phyloP scores from a whole-genome alignment of 371 early-diverging fungal genomes.

The Furculomyces boomerangus region DNA sequence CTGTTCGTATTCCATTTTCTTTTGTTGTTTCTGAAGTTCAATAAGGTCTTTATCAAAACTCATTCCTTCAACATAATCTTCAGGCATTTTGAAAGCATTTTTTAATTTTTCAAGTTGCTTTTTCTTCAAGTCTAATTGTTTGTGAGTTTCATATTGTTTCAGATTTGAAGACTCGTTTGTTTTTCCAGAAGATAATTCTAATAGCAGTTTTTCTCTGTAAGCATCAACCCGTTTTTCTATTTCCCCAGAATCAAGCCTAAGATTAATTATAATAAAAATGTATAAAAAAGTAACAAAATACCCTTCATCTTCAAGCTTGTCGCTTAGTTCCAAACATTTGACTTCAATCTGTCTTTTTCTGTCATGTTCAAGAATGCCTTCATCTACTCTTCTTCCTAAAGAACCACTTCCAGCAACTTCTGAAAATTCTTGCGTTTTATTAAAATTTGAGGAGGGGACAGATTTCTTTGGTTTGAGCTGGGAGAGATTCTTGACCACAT shows the following conservation, averaged over 20 bases:
- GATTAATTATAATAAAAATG: background rate
- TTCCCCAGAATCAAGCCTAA: constrained; percentile 30
- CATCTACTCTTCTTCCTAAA: constrained; percentile 20
- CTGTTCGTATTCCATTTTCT: constrained; percentile 22
- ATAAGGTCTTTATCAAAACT: constrained; percentile 65
- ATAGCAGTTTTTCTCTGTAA: constrained; percentile 30
- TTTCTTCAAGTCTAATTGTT: constrained; percentile 48
- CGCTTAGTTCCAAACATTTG: constrained; percentile 53
- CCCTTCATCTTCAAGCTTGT: constrained; percentile 47
- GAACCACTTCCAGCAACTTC: background rate
- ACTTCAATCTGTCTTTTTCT: constrained; percentile 75
- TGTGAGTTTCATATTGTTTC: constrained; percentile 43
- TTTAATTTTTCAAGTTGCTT: constrained; percentile 41
- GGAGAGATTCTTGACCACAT: constrained; percentile 78
- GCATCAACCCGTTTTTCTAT: constrained; percentile 36
- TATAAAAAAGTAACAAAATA: background rate
- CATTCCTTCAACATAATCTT: constrained; percentile 51
- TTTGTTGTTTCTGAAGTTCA: constrained; percentile 33
- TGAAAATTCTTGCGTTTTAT: background rate
- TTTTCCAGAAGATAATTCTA: constrained; percentile 24
- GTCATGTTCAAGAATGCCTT: constrained; percentile 69
- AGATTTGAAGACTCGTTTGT: constrained; percentile 9
- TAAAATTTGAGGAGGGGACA: background rate
- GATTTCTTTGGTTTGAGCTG: constrained; percentile 27
- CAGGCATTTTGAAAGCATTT: constrained; percentile 46